Evolutionary conservation across 345 rosid species (phyloP).

Genomic region (Punica granatum): DNA sequence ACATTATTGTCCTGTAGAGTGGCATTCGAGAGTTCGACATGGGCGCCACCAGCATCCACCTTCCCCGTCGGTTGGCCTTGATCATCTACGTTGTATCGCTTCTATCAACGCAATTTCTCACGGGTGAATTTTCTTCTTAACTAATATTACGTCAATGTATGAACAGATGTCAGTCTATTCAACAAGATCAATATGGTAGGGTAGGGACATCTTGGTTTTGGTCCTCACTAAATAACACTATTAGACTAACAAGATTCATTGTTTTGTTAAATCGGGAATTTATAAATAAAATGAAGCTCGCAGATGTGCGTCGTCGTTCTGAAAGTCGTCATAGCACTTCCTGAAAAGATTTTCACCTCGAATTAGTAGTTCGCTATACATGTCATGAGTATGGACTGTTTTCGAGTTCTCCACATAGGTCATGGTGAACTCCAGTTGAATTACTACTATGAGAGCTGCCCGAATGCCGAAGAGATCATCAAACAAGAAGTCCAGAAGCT

Average conservation of each 20-base stretch:
- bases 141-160: too few relatives aligned
- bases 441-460: constrained; percentile 59
- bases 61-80: constrained; percentile 13
- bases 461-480: constrained; percentile 75
- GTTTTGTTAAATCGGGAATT: too few relatives aligned
- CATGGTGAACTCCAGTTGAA: constrained; percentile 51
- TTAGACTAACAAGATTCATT: too few relatives aligned
- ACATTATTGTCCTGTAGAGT: not conserved
- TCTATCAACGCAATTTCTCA: constrained; percentile 24
- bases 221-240: too few relatives aligned
- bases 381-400: not conserved
- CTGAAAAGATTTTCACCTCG: too few relatives aligned
- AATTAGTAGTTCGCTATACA: too few relatives aligned
- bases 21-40: not conserved
- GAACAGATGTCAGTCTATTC: too few relatives aligned
- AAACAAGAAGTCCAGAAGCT: constrained; percentile 53
- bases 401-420: constrained; percentile 8
- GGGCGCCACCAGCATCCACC: constrained; percentile 11
- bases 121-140: constrained; percentile 23
- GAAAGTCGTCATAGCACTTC: too few relatives aligned
- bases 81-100: constrained; percentile 37
- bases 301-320: too few relatives aligned
- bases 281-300: too few relatives aligned
- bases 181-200: too few relatives aligned
- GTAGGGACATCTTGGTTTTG: too few relatives aligned